Evolutionary conservation across 495 filamentous ascomycete species (phyloP).

Genomic region (Massariosphaeria phaeospora): DNA sequence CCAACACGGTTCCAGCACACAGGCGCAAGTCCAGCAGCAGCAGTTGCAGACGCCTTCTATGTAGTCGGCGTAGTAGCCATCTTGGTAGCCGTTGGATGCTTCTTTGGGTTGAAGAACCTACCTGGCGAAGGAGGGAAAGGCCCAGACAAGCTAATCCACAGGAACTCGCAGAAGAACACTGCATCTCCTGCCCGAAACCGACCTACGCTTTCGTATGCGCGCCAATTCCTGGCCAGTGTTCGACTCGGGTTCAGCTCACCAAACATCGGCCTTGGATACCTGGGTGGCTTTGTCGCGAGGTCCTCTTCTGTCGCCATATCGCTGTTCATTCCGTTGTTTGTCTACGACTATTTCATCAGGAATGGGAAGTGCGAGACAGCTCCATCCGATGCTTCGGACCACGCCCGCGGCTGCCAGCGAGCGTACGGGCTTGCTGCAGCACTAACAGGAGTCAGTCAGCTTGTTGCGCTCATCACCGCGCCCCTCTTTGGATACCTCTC

Average conservation of each 20-base stretch:
- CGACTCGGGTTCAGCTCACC: slow-evolving; percentile 67
- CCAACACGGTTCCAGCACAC: slow-evolving; percentile 68
- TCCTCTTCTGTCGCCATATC: slow-evolving; percentile 95
- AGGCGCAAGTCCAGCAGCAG: slow-evolving; percentile 59
- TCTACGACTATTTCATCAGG: slow-evolving; percentile 83
- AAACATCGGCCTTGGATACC: slow-evolving; percentile 77
- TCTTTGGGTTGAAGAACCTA: slow-evolving; percentile 73
- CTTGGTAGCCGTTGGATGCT: slow-evolving; percentile 65
- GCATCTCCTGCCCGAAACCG: not conserved
- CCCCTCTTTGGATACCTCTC: slow-evolving; percentile 81
- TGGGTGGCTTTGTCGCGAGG: slow-evolving; percentile 91
- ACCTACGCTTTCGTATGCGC: slow-evolving; percentile 33
- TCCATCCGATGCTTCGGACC: slow-evolving; percentile 50
- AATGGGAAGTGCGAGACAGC: slow-evolving; percentile 67
- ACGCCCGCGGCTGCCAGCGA: slow-evolving; percentile 72
- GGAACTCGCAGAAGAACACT: slow-evolving; percentile 7
- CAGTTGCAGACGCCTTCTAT: slow-evolving; percentile 79
- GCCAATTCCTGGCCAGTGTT: slow-evolving; percentile 56
- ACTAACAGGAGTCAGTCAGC: slow-evolving; percentile 81
- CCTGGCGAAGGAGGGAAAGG: slow-evolving; percentile 74
- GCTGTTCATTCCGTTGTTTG: slow-evolving; percentile 84
- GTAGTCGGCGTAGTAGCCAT: slow-evolving; percentile 69
- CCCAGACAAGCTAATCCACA: slow-evolving; percentile 50
- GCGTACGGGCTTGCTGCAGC: slow-evolving; percentile 83
- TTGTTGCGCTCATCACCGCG: slow-evolving; percentile 76